Base-by-base conservation (phyloP, 495 filamentous ascomycete species). In the Hyaloscypha finlandica region DNA sequence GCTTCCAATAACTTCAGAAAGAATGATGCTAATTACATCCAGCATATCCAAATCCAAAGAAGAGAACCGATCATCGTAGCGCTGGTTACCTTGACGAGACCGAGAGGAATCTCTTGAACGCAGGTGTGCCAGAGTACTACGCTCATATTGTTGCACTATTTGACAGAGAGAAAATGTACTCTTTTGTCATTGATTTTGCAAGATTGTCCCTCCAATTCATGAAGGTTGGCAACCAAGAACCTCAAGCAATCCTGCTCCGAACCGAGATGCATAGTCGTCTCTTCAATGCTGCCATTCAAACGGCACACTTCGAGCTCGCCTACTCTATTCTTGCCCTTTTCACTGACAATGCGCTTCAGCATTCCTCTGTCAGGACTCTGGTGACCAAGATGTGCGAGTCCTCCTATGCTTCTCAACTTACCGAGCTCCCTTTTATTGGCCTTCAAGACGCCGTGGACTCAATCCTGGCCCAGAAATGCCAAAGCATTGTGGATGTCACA, bases 141-240 rank as follows among this genome's bases (percentile, higher is more conserved):
- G 85, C 89, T 53, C 96, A 99, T 76, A 85, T 98, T 65, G 84
- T 92, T 19, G 83, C 84, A 29, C 82, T 99, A 8, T 98, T 90
- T 74, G 93, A 97, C 69, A 83, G 87, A 71, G 83, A 84, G 56
- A 89, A 88, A 59, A 86, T 86, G 5, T 90, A 90, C 71, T 89
- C 90, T 5, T 90, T 89, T 74, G 91, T 93, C 58, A 85, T 90
- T 6, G 92, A 96, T 66, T 97, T 98, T 76, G 88, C 94, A 39
- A 84, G 88, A 51, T 80, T 94, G 32, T 90, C 92, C 29, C 79
- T 97, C 53, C 86, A 94, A 71, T 89, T 90, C 64, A 70, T 76
- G 67, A 79, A 69, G 39, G 67, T 25, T 71, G 63, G 59, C 66
- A 77, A 53, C 74, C 73, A 62, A 12, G 48, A 66, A n/a, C 19